Conservation (phyloP, 352 stramenopile species). For the Globisporangium heterothallicum region DNA sequence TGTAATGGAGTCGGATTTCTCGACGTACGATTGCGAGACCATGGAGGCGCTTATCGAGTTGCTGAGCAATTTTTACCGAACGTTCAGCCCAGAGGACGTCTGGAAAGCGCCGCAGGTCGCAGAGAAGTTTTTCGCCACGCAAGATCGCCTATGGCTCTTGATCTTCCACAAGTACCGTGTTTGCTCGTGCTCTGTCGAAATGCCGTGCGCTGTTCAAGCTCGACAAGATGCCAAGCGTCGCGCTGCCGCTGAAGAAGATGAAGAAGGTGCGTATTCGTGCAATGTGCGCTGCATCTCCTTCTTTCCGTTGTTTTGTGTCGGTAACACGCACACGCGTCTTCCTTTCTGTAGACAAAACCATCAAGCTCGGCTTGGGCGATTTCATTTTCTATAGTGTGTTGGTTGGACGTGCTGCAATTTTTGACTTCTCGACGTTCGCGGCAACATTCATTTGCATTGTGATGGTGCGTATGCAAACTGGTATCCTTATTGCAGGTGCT, state of each 20-base stretch:
- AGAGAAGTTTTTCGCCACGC: constrained; percentile 75
- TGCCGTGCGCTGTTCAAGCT: constrained; percentile 65
- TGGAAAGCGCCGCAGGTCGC: constrained; percentile 78
- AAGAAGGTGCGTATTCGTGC: constrained; percentile 35
- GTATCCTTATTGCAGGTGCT: not conserved
- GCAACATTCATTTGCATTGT: constrained; percentile 93
- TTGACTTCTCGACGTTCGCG: constrained; percentile 94
- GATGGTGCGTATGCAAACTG: constrained; percentile 82
- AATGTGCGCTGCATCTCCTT: too few relatives aligned
- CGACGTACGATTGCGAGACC: constrained; percentile 74
- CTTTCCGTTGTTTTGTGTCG: constrained; percentile 1
- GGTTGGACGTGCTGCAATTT: constrained; percentile 93
- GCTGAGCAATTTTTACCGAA: constrained; percentile 64
- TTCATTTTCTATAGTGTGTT: constrained; percentile 99
- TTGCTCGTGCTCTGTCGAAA: constrained; percentile 77
- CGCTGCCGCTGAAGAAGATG: constrained; percentile 42
- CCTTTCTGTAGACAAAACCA: constrained; percentile 66
- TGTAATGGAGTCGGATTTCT: constrained; percentile 70
- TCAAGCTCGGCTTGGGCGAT: constrained; percentile 94
- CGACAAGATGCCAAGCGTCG: constrained; percentile 46
- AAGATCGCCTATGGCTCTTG: constrained; percentile 74
- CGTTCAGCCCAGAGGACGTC: constrained; percentile 71
- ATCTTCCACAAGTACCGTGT: constrained; percentile 87
- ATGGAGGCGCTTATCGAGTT: constrained; percentile 64
- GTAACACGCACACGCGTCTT: not conserved